Conservation (phyloP, 768 basidiomycete genomes). For the Hygrocybe coccinea region DNA sequence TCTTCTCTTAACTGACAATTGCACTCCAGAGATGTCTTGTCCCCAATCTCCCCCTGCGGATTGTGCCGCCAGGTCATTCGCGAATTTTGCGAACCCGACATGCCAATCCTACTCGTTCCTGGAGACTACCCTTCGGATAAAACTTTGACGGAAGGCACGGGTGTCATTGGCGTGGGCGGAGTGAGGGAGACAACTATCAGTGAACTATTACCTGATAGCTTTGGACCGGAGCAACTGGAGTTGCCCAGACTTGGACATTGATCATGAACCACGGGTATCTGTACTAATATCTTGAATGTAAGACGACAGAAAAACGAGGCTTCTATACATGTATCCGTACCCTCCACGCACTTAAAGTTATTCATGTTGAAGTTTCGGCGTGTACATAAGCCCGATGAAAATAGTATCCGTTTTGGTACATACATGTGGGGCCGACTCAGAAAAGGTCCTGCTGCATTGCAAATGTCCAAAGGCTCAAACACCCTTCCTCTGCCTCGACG, state of each 20-base stretch:
- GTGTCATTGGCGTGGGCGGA: constrained; percentile 45
- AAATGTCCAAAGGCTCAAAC: constrained; percentile 13
- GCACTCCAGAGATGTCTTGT: constrained; percentile 56
- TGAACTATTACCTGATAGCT: constrained; percentile 77
- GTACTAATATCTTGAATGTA: neutral
- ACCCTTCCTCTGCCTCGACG: constrained; percentile 27
- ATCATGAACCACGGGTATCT: neutral
- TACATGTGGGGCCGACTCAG: no score
- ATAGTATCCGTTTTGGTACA: no score
- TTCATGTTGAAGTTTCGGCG: no score
- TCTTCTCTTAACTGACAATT: neutral
- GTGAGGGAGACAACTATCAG: constrained; percentile 63
- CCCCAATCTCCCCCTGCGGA: constrained; percentile 80
- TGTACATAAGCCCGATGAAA: no score
- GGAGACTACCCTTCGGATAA: constrained; percentile 50
- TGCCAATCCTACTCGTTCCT: constrained; percentile 70
- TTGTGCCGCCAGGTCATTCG: constrained; percentile 88
- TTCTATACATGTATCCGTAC: no score
- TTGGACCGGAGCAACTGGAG: constrained; percentile 81
- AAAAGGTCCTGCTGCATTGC: neutral
- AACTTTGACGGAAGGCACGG: constrained; percentile 25
- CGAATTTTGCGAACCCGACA: constrained; percentile 74
- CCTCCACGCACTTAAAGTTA: no score
- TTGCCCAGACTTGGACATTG: constrained; percentile 31
- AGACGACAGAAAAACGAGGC: neutral